Evolutionary conservation across 2,329 filamentous ascomycete species (phyloP).

Genomic region (Cytospora piceicola): DNA sequence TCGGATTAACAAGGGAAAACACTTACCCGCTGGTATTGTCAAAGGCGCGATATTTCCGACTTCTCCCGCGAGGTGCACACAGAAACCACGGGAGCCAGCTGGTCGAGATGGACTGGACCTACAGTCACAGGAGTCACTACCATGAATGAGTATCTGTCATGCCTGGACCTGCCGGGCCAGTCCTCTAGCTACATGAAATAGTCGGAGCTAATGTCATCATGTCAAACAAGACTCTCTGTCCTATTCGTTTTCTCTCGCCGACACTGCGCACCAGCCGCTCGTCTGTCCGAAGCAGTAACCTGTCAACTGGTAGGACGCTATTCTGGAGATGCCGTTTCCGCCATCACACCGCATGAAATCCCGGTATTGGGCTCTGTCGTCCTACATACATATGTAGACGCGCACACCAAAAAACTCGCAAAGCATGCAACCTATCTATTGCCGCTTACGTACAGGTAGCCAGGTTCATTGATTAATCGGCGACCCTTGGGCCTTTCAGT

Average conservation of each 20-base stretch:
- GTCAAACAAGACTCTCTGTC: constrained; percentile 15
- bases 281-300: neutral
- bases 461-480: neutral
- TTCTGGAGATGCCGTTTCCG: neutral
- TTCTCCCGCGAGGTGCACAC: too few relatives aligned
- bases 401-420: neutral
- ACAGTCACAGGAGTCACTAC: too few relatives aligned
- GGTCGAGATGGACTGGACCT: too few relatives aligned
- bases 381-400: neutral
- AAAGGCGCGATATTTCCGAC: neutral
- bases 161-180: neutral
- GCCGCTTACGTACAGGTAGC: neutral
- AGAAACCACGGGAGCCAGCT: too few relatives aligned
- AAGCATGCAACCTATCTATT: neutral
- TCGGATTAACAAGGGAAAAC: too few relatives aligned
- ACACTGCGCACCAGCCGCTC: constrained; percentile 2
- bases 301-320: neutral
- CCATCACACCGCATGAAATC: neutral
- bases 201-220: constrained; percentile 15
- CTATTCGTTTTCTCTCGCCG: constrained; percentile 11
- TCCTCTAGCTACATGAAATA: constrained; percentile 23
- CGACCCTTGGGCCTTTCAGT: neutral
- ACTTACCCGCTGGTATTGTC: too few relatives aligned
- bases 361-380: neutral
- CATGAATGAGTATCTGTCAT: too few relatives aligned